Conservation (phyloP, 73 alveolate species). For the Paramecium caudatum region DNA sequence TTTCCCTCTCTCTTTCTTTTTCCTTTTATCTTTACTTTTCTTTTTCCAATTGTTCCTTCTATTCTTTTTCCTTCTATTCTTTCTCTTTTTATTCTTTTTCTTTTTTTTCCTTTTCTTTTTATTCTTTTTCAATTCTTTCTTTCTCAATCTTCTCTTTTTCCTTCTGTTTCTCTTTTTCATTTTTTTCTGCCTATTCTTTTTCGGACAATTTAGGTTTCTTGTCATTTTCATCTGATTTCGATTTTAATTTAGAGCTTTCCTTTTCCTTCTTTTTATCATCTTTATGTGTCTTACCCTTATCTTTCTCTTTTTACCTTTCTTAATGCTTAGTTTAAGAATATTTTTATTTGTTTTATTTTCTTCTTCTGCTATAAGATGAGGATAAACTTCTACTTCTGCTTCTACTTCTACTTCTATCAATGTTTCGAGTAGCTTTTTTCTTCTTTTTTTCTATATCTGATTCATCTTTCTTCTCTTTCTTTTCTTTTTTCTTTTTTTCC, state of each 20-base stretch:
- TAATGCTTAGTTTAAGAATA: not conserved
- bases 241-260: not conserved
- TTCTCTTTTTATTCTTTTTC: not conserved
- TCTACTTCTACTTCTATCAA: slow-evolving; percentile 33
- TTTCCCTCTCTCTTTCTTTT: not conserved
- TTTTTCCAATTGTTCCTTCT: slow-evolving; percentile 1
- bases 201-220: not conserved
- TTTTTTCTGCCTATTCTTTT: not conserved
- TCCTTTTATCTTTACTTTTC: not conserved
- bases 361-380: not conserved
- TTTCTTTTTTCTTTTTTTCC: not conserved
- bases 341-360: not conserved
- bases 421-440: not conserved
- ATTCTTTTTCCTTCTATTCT: not conserved
- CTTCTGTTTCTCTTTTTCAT: not conserved
- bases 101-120: not conserved
- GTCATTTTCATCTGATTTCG: not conserved
- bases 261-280: not conserved
- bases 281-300: slow-evolving; percentile 4
- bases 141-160: not conserved
- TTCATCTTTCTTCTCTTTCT: not conserved
- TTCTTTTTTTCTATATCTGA: not conserved
- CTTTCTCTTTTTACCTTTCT: slow-evolving; percentile 16
- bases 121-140: not conserved
- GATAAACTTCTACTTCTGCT: slow-evolving; percentile 23